These are phyloP conservation scores for Alternaria angustiovoidea DNA, from an alignment of 2,329 filamentous ascomycete species.

Conservation along the genomic window DNA sequence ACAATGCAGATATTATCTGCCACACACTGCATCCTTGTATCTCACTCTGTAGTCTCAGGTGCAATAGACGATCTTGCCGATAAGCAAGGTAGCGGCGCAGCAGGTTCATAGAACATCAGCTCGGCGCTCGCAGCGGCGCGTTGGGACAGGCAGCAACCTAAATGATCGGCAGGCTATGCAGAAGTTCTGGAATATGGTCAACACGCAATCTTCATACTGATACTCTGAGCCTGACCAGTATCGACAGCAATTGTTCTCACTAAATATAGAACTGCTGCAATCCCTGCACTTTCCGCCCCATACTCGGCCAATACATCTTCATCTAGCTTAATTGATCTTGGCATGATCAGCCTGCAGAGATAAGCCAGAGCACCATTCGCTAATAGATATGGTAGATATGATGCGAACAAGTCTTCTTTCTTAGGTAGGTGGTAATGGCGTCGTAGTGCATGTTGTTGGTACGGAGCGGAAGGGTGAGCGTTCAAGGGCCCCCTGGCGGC, in stretches of 20 bases:
- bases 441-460: not conserved
- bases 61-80: not conserved
- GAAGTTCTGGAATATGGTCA: not conserved
- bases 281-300: slow-evolving; percentile 11
- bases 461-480: not conserved
- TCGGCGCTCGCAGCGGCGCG: not conserved
- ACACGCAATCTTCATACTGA: not conserved
- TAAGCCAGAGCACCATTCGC: not conserved
- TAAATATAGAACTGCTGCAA: slow-evolving; percentile 4
- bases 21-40: not conserved
- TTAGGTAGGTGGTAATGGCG: not conserved
- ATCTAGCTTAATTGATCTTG: not conserved
- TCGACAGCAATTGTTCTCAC: not conserved
- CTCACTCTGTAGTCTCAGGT: not conserved
- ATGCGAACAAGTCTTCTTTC: not conserved
- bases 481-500: not conserved
- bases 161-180: not conserved
- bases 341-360: slow-evolving; percentile 1
- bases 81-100: slow-evolving; percentile 3
- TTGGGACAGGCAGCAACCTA: not conserved
- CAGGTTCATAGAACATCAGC: not conserved
- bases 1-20: not conserved
- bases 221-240: not conserved
- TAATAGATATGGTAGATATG: not conserved
- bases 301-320: slow-evolving; percentile 9